Conservation (phyloP, 495 filamentous ascomycete species). For the Mycothermus thermophilus region DNA sequence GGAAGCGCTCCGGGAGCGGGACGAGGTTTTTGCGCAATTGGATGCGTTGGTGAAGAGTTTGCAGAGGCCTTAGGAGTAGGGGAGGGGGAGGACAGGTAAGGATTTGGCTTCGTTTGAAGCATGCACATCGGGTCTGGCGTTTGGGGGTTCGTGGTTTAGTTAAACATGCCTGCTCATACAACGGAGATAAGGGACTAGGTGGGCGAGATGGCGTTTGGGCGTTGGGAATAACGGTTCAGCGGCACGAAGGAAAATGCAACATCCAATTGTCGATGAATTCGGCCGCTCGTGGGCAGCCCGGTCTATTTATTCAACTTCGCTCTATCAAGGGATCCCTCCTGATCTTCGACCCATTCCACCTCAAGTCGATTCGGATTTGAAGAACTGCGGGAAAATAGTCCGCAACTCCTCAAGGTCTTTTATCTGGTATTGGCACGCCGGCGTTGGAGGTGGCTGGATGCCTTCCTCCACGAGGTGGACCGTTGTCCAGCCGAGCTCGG, state of each 20-base stretch:
- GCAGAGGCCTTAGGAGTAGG: constrained; percentile 26
- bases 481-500: constrained; percentile 63
- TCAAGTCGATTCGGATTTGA: constrained; percentile 33
- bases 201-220: too few species aligned
- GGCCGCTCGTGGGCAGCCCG: too few species aligned
- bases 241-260: too few species aligned
- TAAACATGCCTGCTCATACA: too few species aligned
- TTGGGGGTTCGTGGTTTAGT: too few species aligned
- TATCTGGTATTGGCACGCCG: constrained; percentile 55
- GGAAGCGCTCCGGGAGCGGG: constrained; percentile 57
- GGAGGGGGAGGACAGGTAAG: neutral
- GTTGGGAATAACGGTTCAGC: too few species aligned
- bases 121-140: neutral
- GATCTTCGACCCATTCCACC: neutral
- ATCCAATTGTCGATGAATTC: too few species aligned
- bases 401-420: constrained; percentile 58
- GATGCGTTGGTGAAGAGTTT: constrained; percentile 52
- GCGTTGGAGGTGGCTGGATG: constrained; percentile 41
- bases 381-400: constrained; percentile 60
- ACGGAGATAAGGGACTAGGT: too few species aligned
- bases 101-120: neutral
- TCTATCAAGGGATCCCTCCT: neutral
- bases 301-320: too few species aligned
- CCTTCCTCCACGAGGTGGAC: constrained; percentile 70
- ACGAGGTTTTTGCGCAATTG: constrained; percentile 48